Evolutionary conservation across 495 filamentous ascomycete species (phyloP).

Genomic region (Talaromyces proteolyticus): DNA sequence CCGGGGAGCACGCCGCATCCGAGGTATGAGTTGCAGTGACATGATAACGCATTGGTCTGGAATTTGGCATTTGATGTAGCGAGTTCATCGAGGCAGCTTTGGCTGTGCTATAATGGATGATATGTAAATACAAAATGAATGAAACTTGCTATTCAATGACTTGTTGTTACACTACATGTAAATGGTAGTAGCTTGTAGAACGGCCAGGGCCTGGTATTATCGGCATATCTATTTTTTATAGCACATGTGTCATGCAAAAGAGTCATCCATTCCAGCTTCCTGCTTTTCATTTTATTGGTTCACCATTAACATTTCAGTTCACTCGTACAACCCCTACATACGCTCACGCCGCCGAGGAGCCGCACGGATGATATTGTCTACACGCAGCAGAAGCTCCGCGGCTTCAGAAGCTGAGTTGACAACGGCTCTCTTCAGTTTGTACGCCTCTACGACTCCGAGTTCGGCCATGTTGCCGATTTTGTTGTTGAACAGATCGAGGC

Average conservation of each 20-base stretch:
- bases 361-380: conserved; percentile 81
- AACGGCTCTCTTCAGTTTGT: conserved; percentile 96
- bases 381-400: conserved; percentile 81
- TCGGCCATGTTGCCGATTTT: conserved; percentile 96
- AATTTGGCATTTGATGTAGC: not conserved
- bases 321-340: conserved; percentile 47
- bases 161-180: too few species aligned
- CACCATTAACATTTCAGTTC: not conserved
- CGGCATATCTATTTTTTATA: not conserved
- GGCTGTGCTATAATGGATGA: too few species aligned
- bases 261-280: not conserved
- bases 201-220: not conserved
- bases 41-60: too few species aligned
- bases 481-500: conserved; percentile 82
- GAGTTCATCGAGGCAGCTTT: not conserved
- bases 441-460: conserved; percentile 94
- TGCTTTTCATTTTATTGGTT: not conserved
- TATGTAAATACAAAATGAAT: not conserved
- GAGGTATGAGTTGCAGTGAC: not conserved
- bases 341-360: conserved; percentile 72
- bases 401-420: conserved; percentile 93
- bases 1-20: not conserved
- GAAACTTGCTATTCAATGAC: too few species aligned
- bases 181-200: too few species aligned
- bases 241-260: not conserved